These are phyloP conservation scores for Suhomyces vadensis DNA, from an alignment of 805 yeast genomes.

Conservation along the genomic window DNA sequence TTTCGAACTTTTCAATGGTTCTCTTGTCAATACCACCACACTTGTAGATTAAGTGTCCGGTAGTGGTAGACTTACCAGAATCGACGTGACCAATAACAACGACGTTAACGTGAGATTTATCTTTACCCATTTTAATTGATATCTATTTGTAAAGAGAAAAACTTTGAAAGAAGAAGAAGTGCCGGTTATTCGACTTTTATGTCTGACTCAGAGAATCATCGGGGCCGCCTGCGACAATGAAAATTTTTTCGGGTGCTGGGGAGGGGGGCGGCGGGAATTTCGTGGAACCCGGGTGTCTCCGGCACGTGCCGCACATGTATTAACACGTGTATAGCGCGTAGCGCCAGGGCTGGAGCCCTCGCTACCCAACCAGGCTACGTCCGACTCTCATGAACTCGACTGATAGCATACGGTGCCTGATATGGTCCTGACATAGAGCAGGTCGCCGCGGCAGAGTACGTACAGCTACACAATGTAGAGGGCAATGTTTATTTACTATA, in stretches of 20 bases:
- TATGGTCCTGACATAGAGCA: no score
- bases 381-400: no score
- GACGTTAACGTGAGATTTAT: constrained; percentile 97
- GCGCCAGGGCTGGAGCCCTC: constrained; percentile 5
- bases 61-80: constrained; percentile 93
- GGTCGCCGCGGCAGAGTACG: no score
- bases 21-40: constrained; percentile 99
- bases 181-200: constrained; percentile 8
- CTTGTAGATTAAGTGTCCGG: constrained; percentile 99
- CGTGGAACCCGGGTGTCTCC: neutral
- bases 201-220: constrained; percentile 4
- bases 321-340: neutral
- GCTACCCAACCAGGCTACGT: no score
- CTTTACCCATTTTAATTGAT: constrained; percentile 70
- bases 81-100: constrained; percentile 99
- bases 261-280: no score
- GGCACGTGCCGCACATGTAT: neutral
- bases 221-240: constrained; percentile 8
- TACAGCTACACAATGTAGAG: no score
- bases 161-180: constrained; percentile 13
- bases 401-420: no score
- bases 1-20: constrained; percentile 97
- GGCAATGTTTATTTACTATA: constrained; percentile 7
- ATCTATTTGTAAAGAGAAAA: constrained; percentile 11
- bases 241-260: constrained; percentile 4